Evolutionary conservation across 148 eudicot species (phyloP), one percentile per base, ranked within the genome.

Genomic region (Drosera capensis): DNA sequence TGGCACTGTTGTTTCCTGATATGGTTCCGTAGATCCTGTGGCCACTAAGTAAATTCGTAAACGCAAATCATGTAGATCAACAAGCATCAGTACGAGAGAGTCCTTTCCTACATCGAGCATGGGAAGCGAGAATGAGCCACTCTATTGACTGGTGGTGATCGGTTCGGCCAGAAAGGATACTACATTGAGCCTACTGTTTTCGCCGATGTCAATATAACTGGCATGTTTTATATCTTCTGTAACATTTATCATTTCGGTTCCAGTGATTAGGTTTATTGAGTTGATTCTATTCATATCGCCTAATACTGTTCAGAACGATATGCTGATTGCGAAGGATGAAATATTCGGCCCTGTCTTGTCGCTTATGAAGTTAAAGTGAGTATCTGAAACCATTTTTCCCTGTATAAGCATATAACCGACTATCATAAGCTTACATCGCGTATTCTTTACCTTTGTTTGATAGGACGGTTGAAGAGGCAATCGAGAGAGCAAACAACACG

Each of bases 381-480:
- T 16, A 28, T 28, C 9, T 28, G 31, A 28, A 20, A 22, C n/a
- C 28, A 42, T 51, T 14, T 13, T 9, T 6, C 15, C 14, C n/a
- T 21, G 7, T 22, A 5, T 3, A 14, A 25, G 23, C 3, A 12
- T 22, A 23, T 16, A 22, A 21, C 12, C n/a, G n/a, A n/a, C n/a
- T n/a, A n/a, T n/a, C n/a, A n/a, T n/a, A n/a, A n/a, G n/a, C n/a
- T n/a, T n/a, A n/a, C n/a, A n/a, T n/a, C n/a, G n/a, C n/a, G n/a
- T n/a, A 45, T 17, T 11, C 13, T 40, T 4, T 36, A 2, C 11
- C 4, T 55, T 3, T 3, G 25, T 12, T 20, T 44, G 51, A 2
- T 47, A 85, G 95, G 74, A 68, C 58, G 20, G 22, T 75, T n/a
- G 67, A 59, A 2, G 95, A 85, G 39, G 95, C 64, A 67, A 63